Percentiles rank a stretch among this genome's conserved stretches.
Evolutionary conservation across 169 alveolate species (phyloP).

Genomic region (Theileria parva): DNA sequence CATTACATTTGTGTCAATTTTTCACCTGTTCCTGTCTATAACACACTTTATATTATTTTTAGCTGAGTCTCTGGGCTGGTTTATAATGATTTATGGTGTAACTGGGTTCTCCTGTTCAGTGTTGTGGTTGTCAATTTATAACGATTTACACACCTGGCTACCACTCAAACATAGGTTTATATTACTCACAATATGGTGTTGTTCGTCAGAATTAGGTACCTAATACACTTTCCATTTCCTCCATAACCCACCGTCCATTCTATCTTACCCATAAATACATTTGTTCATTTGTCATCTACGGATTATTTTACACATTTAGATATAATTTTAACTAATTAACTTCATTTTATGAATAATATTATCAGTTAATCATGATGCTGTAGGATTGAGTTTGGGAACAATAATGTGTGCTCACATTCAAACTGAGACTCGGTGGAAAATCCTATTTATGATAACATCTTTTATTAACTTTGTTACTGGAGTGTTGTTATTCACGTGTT

Average conservation of each 20-base stretch:
- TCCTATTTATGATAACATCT: conserved; percentile 47
- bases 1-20: conserved; percentile 18
- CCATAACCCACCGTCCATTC: too few species aligned
- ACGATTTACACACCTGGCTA: conserved; percentile 56
- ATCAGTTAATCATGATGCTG: too few species aligned
- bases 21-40: conserved; percentile 41
- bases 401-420: conserved; percentile 49
- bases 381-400: conserved; percentile 19
- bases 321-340: too few species aligned
- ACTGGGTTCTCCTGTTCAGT: conserved; percentile 54
- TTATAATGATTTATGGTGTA: conserved; percentile 37
- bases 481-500: conserved; percentile 23
- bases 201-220: conserved; percentile 51
- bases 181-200: conserved; percentile 52
- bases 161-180: conserved; percentile 44
- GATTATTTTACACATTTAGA: too few species aligned
- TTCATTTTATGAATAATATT: too few species aligned
- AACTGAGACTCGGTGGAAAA: conserved; percentile 38
- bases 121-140: conserved; percentile 35
- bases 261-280: too few species aligned
- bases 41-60: conserved; percentile 23
- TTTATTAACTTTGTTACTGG: conserved; percentile 27
- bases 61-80: conserved; percentile 1
- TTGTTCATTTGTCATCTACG: too few species aligned
- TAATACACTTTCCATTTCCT: too few species aligned